Evolutionary conservation across 192 early-diverging fungal species (phyloP), one percentile per base, ranked within the genome.

Genomic region (Podila clonocystis): DNA sequence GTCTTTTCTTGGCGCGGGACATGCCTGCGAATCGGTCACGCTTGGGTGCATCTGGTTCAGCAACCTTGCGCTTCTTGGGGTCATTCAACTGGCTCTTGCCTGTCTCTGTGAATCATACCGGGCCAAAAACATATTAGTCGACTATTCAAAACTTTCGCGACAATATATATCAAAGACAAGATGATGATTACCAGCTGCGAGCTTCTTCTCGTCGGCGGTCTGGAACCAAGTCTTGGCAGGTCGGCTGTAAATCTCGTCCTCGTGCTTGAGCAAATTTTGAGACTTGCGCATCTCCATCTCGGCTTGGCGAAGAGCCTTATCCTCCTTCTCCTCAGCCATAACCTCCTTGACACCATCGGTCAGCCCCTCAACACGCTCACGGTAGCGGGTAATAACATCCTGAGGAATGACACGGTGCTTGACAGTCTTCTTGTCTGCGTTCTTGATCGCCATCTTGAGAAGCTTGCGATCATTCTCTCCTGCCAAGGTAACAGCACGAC

Each of bases 181-280:
- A 28, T 1, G 24, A 22, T n/a, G 41, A 75, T 75, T 61, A 79
- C 85, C 85, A 73, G 94, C 93, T 6, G 92, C 82, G 9, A 82
- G 72, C 50, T 89, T 87, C 74, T 94, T 95, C 55, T 96, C 93
- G 63, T 89, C 87, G 28, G 90, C 84, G 9, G 91, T 85, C 82
- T 97, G 94, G 91, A 99, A 99, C 97, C 97, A 99, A 9, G 93
- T 97, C 86, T 92, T 90, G 36, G 92, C 93, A 29, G 98, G 98
- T 49, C 96, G 88, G 72, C 85, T 84, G 83, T 91, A 89, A 74
- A 99, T 98, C 75, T 99, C 98, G 29, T 91, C 87, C 70, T 90
- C 87, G 82, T 96, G 92, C 66, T 88, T 82, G 33, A 98, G 69
- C 73, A 98, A 83, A 76, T 99, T 99, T 55, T 93, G 78, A 30